Evolutionary conservation across 768 basidiomycete species (phyloP).

Genomic region (Tricholoma flavovirens): DNA sequence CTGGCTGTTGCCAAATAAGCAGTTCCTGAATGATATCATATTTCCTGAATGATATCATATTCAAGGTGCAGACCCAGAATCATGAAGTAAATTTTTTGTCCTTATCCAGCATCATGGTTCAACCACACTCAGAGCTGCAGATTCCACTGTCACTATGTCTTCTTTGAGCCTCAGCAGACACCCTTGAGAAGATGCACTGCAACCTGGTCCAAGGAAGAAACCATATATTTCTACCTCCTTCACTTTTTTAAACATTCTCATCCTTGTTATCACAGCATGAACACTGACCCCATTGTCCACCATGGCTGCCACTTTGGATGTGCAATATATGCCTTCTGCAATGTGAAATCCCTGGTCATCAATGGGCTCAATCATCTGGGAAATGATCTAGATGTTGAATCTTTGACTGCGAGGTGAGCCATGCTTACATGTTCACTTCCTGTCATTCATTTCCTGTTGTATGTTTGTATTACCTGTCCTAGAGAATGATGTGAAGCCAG

Average conservation of each 20-base stretch:
- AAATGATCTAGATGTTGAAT: neutral
- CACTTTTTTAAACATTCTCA: too few species aligned
- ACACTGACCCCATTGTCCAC: neutral
- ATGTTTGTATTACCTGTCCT: neutral
- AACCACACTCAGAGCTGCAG: too few species aligned
- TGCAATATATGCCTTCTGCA: conserved; percentile 1
- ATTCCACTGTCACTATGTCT: neutral
- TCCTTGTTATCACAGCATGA: neutral
- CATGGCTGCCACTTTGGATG: conserved; percentile 3
- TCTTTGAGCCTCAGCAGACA: neutral
- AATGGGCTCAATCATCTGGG: neutral
- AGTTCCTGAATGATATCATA: too few species aligned
- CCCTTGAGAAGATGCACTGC: neutral
- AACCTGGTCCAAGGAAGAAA: neutral
- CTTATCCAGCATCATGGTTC: neutral
- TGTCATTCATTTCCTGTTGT: too few species aligned
- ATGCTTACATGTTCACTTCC: neutral
- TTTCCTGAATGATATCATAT: too few species aligned
- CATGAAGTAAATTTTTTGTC: neutral
- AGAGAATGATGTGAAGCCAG: neutral
- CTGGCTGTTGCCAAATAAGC: too few species aligned
- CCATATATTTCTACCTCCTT: neutral
- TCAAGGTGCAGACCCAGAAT: too few species aligned
- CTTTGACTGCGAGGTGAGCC: neutral
- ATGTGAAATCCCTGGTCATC: neutral